These are phyloP conservation scores for Ophiognomonia clavigignenti-juglandacearum DNA, from an alignment of 2,329 filamentous ascomycete genomes.

Conservation along the genomic window DNA sequence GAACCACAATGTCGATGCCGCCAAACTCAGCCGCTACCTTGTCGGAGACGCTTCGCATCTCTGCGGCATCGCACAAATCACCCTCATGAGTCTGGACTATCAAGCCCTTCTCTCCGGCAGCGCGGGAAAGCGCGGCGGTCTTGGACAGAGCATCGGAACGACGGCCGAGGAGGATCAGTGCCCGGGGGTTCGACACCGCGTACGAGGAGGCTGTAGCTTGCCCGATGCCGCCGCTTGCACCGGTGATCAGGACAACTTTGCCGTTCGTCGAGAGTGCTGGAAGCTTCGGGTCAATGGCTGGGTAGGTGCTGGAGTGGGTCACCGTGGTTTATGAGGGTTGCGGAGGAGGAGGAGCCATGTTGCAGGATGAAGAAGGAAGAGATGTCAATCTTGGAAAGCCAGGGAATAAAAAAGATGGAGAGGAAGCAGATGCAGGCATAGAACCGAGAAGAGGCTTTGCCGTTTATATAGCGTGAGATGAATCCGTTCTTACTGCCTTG, in stretches of 20 bases:
- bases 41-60: slow-evolving; percentile 19
- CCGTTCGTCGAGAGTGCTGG: slow-evolving; percentile 17
- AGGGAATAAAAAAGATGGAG: no score
- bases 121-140: slow-evolving; percentile 8
- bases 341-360: neutral
- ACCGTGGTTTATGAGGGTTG: slow-evolving; percentile 17
- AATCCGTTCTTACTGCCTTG: no score
- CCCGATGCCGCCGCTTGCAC: slow-evolving; percentile 30
- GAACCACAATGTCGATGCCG: slow-evolving; percentile 32
- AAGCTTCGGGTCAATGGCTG: slow-evolving; percentile 13
- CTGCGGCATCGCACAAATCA: slow-evolving; percentile 20
- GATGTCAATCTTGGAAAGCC: no score
- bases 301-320: slow-evolving; percentile 14
- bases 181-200: slow-evolving; percentile 25
- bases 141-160: slow-evolving; percentile 14
- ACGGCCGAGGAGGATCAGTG: slow-evolving; percentile 17
- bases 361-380: no score
- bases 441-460: no score
- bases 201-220: slow-evolving; percentile 29
- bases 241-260: slow-evolving; percentile 30
- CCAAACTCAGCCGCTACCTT: slow-evolving; percentile 17
- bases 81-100: slow-evolving; percentile 21
- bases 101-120: neutral
- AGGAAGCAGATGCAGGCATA: no score
- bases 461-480: no score